Percentiles rank a stretch among this genome's conserved stretches.
phyloP scores from a whole-genome alignment of 805 yeast genomes.

The Blastobotrys terrestris region DNA sequence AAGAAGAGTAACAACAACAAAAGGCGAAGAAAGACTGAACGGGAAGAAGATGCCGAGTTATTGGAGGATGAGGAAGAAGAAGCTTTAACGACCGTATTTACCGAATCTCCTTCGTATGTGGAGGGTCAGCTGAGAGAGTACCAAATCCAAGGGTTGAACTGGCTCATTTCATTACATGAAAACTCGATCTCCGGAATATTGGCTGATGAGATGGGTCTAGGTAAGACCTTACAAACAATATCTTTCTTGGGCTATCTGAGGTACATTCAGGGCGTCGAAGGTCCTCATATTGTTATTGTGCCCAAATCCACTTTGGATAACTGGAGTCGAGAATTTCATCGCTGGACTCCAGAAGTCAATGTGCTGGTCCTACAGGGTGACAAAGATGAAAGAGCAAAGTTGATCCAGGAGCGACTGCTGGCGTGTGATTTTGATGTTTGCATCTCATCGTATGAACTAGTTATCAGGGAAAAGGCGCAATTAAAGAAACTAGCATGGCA shows the following conservation, averaged over 20 bases:
- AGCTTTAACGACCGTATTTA: slow-evolving; percentile 54
- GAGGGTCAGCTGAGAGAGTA: slow-evolving; percentile 77
- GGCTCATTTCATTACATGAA: slow-evolving; percentile 84
- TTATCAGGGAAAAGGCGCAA: slow-evolving; percentile 76
- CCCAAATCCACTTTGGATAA: slow-evolving; percentile 95
- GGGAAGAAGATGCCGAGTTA: slow-evolving; percentile 88
- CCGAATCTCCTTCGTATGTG: slow-evolving; percentile 76
- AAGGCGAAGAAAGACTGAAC: slow-evolving; percentile 37
- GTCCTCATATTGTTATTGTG: slow-evolving; percentile 87
- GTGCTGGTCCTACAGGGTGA: slow-evolving; percentile 81
- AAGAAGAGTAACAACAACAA: slow-evolving; percentile 11
- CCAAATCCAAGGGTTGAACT: slow-evolving; percentile 90
- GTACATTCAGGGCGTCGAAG: slow-evolving; percentile 67
- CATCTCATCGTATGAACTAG: slow-evolving; percentile 88
- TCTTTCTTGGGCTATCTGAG: slow-evolving; percentile 84
- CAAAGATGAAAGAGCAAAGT: slow-evolving; percentile 63
- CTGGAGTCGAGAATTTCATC: slow-evolving; percentile 90
- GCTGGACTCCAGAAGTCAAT: slow-evolving; percentile 92
- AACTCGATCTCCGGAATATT: slow-evolving; percentile 84
- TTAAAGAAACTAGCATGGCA: slow-evolving; percentile 86
- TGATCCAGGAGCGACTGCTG: slow-evolving; percentile 54
- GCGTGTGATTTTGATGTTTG: slow-evolving; percentile 81
- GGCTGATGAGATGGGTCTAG: slow-evolving; percentile 98
- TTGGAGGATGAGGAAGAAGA: slow-evolving; percentile 65
- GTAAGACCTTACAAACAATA: slow-evolving; percentile 92